Evolutionary conservation across 2,329 filamentous ascomycete genomes (phyloP).

Genomic region (Nothophoma quercina): DNA sequence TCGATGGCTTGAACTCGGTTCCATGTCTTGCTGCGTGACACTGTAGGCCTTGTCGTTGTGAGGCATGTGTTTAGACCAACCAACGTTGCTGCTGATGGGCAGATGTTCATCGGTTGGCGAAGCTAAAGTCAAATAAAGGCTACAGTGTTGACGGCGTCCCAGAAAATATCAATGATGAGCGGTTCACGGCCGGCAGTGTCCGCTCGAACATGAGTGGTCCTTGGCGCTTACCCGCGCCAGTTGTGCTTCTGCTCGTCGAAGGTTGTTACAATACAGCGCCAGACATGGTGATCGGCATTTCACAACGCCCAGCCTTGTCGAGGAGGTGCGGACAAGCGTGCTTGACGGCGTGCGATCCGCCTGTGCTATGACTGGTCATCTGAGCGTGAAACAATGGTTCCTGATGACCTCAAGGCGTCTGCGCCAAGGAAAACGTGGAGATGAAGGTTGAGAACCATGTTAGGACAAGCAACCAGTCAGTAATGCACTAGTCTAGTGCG

Average conservation of each 20-base stretch:
- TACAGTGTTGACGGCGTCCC: too few species aligned
- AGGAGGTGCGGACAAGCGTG: neutral
- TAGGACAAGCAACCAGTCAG: neutral
- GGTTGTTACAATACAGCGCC: neutral
- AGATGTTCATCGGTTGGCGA: too few species aligned
- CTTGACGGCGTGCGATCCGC: neutral
- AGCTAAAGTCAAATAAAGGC: too few species aligned
- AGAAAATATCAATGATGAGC: too few species aligned
- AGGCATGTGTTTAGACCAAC: too few species aligned
- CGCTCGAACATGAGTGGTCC: neutral
- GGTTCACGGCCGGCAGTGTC: too few species aligned
- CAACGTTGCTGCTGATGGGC: too few species aligned
- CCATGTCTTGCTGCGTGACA: neutral
- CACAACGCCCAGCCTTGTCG: neutral
- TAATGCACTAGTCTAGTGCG: slow-evolving; percentile 4
- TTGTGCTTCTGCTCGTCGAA: neutral
- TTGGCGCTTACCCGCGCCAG: neutral
- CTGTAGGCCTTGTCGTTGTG: too few species aligned
- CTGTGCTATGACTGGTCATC: neutral
- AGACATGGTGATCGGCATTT: neutral
- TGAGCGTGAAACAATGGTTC: neutral
- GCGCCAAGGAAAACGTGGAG: slow-evolving; percentile 1
- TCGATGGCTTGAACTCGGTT: neutral
- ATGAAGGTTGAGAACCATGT: neutral
- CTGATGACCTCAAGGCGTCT: neutral